phyloP scores from a whole-genome alignment of 768 basidiomycete species.

The Mycena amicta region DNA sequence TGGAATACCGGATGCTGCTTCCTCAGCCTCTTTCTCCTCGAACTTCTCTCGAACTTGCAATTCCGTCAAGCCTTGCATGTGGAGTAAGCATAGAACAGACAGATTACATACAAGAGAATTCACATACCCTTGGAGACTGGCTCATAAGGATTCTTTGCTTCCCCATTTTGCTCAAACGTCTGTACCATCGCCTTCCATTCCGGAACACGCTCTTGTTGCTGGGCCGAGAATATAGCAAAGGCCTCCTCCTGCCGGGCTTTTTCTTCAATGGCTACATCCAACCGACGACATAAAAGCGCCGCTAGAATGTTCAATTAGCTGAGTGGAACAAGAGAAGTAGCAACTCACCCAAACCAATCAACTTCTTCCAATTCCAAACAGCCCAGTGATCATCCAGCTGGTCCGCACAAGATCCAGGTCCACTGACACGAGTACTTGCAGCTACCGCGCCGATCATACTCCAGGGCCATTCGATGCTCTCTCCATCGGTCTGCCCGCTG shows the following conservation, averaged over 20 bases:
- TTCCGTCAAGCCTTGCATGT: conserved; percentile 9
- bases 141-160: background rate
- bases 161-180: conserved; percentile 8
- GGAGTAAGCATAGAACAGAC: no score
- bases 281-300: background rate
- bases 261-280: background rate
- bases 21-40: background rate
- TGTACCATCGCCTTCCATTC: conserved; percentile 2
- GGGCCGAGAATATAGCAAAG: background rate
- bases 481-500: conserved; percentile 38
- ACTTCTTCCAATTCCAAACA: conserved; percentile 31
- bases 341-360: conserved; percentile 24
- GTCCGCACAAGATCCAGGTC: conserved; percentile 31
- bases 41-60: background rate
- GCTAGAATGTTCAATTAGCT: background rate
- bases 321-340: background rate
- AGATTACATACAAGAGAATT: no score
- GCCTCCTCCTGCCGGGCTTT: background rate
- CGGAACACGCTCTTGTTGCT: background rate
- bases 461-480: conserved; percentile 36
- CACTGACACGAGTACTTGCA: conserved; percentile 37
- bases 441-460: conserved; percentile 26
- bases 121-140: background rate
- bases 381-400: conserved; percentile 31
- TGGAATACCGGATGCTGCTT: background rate